Conservation (phyloP, 371 early-diverging fungal species). For the Actinomortierella ambigua region DNA sequence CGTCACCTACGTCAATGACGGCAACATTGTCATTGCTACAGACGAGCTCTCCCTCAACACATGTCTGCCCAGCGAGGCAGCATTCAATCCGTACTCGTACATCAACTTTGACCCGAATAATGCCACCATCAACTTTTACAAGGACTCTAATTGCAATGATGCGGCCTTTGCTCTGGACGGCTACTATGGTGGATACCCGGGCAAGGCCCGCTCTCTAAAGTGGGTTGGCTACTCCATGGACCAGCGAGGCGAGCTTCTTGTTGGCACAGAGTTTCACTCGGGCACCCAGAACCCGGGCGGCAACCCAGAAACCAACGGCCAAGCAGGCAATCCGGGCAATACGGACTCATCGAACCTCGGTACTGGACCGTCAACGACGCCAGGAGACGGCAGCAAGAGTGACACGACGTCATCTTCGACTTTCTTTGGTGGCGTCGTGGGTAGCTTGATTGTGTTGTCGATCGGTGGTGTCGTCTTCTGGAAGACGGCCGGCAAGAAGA, state of each 20-base stretch:
- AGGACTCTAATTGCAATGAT: slow-evolving; percentile 17
- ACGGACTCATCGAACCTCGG: not conserved
- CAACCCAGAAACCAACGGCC: slow-evolving; percentile 7
- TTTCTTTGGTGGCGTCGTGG: slow-evolving; percentile 35
- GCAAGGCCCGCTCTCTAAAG: slow-evolving; percentile 21
- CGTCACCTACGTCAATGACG: slow-evolving; percentile 18
- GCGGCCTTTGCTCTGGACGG: slow-evolving; percentile 30
- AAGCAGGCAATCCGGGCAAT: not conserved
- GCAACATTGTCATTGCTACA: slow-evolving; percentile 15
- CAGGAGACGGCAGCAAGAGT: not conserved
- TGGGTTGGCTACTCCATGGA: slow-evolving; percentile 28
- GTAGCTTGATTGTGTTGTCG: slow-evolving; percentile 14
- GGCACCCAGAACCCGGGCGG: no score
- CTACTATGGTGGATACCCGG: slow-evolving; percentile 21
- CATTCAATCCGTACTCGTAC: slow-evolving; percentile 31
- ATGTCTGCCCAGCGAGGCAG: slow-evolving; percentile 25
- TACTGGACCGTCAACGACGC: not conserved
- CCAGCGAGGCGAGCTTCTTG: no score
- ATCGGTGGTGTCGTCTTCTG: slow-evolving; percentile 32
- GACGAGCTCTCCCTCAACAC: slow-evolving; percentile 20
- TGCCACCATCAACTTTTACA: slow-evolving; percentile 46
- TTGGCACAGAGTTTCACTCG: no score
- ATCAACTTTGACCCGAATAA: slow-evolving; percentile 37
- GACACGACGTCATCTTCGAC: slow-evolving; percentile 10
- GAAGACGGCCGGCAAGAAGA: slow-evolving; percentile 26